Conservation (phyloP, 2,329 filamentous ascomycete species). For the Sphaerulina vaccinii region DNA sequence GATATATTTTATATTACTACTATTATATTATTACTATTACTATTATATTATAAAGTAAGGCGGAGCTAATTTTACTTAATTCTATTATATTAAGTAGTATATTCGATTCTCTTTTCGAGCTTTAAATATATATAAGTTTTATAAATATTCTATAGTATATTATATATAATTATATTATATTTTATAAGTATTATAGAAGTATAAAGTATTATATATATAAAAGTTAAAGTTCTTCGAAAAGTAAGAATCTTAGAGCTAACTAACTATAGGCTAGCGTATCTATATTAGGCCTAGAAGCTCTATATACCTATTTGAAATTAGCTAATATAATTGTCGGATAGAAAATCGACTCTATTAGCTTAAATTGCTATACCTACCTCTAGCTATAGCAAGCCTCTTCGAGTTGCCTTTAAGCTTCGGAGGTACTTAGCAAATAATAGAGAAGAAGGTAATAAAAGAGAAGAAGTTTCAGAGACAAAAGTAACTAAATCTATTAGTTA, state of each 20-base stretch:
- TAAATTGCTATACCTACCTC: too few relatives aligned
- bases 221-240: too few relatives aligned
- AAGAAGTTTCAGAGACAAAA: too few relatives aligned
- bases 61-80: neutral
- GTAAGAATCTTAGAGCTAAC: neutral
- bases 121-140: conserved; percentile 4
- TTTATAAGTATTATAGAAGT: conserved; percentile 12
- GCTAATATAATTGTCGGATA: too few relatives aligned
- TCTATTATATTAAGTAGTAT: conserved; percentile 1
- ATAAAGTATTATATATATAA: neutral
- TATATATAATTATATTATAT: conserved; percentile 1
- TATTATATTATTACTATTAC: neutral
- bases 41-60: neutral
- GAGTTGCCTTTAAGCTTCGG: too few relatives aligned
- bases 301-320: too few relatives aligned
- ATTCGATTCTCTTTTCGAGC: conserved; percentile 14
- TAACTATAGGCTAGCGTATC: neutral
- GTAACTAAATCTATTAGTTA: too few relatives aligned
- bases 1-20: conserved; percentile 10
- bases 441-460: too few relatives aligned
- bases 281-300: too few relatives aligned
- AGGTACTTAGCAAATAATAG: too few relatives aligned
- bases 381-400: too few relatives aligned
- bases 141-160: neutral
- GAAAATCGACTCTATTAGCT: too few relatives aligned